phyloP scores from a whole-genome alignment of 148 eudicot genomes.

The Fagopyrum homotropicum region DNA sequence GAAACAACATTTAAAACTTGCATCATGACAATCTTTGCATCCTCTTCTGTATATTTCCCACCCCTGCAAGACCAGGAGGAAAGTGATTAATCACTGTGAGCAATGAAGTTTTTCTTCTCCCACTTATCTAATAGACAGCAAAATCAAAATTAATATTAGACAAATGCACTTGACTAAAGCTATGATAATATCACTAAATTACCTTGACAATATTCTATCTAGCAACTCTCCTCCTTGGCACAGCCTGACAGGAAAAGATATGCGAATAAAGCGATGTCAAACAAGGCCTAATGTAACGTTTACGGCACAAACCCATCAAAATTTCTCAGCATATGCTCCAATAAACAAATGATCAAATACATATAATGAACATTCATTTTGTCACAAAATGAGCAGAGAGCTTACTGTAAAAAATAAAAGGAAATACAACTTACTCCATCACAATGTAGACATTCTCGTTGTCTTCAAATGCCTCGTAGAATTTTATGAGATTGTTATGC shows the following conservation, averaged over 20 bases:
- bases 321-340: background rate
- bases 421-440: conserved; percentile 74
- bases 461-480: conserved; percentile 88
- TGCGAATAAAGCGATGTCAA: background rate
- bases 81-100: background rate
- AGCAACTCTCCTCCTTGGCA: conserved; percentile 97
- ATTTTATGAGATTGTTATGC: conserved; percentile 65
- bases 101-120: background rate
- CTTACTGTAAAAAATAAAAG: background rate
- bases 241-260: conserved; percentile 45
- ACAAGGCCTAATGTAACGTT: background rate
- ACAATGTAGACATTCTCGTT: conserved; percentile 83
- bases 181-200: conserved; percentile 8
- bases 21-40: conserved; percentile 71
- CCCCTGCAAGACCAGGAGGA: conserved; percentile 43
- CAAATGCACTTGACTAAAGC: background rate
- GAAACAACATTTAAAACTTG: conserved; percentile 82
- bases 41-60: conserved; percentile 90
- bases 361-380: background rate
- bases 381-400: background rate
- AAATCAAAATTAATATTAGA: background rate
- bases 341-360: background rate
- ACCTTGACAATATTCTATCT: conserved; percentile 93
- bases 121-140: background rate
- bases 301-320: background rate